Conservation (phyloP, 768 basidiomycete genomes). For the Mycena alexandri region DNA sequence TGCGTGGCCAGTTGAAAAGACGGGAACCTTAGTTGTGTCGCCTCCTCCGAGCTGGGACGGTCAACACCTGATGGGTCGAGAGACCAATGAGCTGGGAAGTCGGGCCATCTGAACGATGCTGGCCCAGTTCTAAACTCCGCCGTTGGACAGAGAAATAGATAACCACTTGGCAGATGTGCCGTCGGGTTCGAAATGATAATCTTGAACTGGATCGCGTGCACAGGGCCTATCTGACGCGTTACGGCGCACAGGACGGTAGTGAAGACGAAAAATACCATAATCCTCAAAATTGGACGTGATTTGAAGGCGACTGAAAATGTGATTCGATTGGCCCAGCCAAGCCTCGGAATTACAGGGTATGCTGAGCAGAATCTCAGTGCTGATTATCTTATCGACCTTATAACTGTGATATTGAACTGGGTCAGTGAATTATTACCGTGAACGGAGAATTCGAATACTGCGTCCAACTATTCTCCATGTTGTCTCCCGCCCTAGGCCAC, state of each 20-base stretch:
- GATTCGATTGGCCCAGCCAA: constrained; percentile 21
- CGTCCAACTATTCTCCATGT: constrained; percentile 4
- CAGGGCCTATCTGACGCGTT: background rate
- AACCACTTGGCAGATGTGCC: background rate
- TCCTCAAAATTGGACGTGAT: constrained; percentile 3
- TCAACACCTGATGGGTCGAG: constrained; percentile 13
- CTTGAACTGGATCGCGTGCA: background rate
- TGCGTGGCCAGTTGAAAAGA: background rate
- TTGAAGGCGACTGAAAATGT: constrained; percentile 3
- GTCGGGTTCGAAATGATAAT: background rate
- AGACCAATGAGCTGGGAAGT: constrained; percentile 17
- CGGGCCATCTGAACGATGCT: constrained; percentile 10
- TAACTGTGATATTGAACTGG: background rate
- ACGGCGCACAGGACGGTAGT: background rate
- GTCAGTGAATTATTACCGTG: background rate
- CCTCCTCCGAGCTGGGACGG: constrained; percentile 7
- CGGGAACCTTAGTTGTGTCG: background rate
- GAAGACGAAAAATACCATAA: constrained; percentile 3
- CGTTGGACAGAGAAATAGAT: constrained; percentile 13
- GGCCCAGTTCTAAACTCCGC: background rate
- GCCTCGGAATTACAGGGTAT: no score
- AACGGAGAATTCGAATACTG: background rate
- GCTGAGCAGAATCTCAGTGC: background rate
- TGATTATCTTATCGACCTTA: background rate
- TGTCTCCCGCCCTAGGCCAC: background rate